phyloP scores from a whole-genome alignment of 306 rosid species.

The Sophora flavescens region DNA sequence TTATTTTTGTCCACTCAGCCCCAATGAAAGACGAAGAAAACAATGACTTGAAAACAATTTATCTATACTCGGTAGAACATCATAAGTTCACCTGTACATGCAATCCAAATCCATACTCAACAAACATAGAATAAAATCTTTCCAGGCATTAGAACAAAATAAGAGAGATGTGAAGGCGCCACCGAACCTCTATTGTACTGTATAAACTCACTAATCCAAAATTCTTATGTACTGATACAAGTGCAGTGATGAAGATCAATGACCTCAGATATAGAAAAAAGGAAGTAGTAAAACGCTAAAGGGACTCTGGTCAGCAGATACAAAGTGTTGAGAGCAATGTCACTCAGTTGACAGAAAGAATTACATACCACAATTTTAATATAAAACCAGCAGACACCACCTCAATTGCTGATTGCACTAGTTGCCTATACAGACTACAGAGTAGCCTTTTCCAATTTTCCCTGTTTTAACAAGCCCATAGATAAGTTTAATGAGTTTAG shows the following conservation, averaged over 20 bases:
- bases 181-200: conserved; percentile 1
- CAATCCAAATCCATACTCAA: too few species aligned
- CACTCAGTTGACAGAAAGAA: conserved; percentile 68
- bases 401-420: conserved; percentile 54
- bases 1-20: conserved; percentile 1
- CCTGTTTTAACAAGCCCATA: conserved; percentile 58
- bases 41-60: too few species aligned
- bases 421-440: conserved; percentile 48
- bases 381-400: conserved; percentile 60
- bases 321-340: conserved; percentile 51
- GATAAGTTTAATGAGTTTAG: too few species aligned
- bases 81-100: too few species aligned
- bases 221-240: conserved; percentile 73
- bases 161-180: too few species aligned
- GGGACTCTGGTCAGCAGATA: conserved; percentile 55
- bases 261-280: conserved; percentile 47
- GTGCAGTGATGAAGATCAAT: conserved; percentile 60
- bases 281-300: conserved; percentile 53
- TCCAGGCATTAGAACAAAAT: too few species aligned
- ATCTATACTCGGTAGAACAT: too few species aligned
- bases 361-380: conserved; percentile 66
- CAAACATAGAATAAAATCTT: too few species aligned
- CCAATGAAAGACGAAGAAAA: not conserved
- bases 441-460: conserved; percentile 47
- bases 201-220: conserved; percentile 77